Conservation (phyloP, 345 rosid species). For the Schrenkiella parvula region DNA sequence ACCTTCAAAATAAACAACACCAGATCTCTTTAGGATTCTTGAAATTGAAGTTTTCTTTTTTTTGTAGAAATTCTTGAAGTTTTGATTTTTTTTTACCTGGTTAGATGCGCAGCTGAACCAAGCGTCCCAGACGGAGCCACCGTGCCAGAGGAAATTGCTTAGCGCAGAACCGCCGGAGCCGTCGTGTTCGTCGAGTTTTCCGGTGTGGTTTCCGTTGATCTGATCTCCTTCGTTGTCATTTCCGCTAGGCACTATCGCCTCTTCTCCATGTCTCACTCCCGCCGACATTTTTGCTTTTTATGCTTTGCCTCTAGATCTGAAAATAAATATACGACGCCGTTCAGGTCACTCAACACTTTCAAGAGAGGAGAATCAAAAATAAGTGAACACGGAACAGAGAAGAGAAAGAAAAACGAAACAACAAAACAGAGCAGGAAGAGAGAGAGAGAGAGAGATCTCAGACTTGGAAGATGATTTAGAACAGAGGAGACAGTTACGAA, state of each 20-base stretch:
- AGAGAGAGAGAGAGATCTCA: slow-evolving; percentile 8
- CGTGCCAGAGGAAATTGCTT: slow-evolving; percentile 88
- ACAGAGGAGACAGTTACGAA: background rate
- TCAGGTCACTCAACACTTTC: background rate
- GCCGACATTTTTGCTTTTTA: slow-evolving; percentile 52
- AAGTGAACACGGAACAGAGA: slow-evolving; percentile 6
- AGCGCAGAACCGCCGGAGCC: slow-evolving; percentile 40
- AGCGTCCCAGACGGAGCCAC: slow-evolving; percentile 99
- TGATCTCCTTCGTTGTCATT: slow-evolving; percentile 46
- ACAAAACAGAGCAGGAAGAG: background rate
- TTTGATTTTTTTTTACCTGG: slow-evolving; percentile 43
- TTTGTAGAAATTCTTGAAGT: background rate
- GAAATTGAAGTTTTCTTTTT: background rate
- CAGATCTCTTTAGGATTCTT: background rate
- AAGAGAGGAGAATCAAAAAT: background rate
- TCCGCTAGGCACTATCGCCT: slow-evolving; percentile 67
- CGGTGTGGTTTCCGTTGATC: slow-evolving; percentile 30
- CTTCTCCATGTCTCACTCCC: slow-evolving; percentile 52
- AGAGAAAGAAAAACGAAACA: background rate
- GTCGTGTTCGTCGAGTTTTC: slow-evolving; percentile 33
- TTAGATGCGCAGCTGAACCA: slow-evolving; percentile 99
- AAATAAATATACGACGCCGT: slow-evolving; percentile 1
- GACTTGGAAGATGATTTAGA: slow-evolving; percentile 7
- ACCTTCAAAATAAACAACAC: slow-evolving; percentile 40
- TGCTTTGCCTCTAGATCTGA: slow-evolving; percentile 35